Base-by-base conservation (phyloP, 1,284 basidiomycete species). In the Trichosporon coremiiforme region DNA sequence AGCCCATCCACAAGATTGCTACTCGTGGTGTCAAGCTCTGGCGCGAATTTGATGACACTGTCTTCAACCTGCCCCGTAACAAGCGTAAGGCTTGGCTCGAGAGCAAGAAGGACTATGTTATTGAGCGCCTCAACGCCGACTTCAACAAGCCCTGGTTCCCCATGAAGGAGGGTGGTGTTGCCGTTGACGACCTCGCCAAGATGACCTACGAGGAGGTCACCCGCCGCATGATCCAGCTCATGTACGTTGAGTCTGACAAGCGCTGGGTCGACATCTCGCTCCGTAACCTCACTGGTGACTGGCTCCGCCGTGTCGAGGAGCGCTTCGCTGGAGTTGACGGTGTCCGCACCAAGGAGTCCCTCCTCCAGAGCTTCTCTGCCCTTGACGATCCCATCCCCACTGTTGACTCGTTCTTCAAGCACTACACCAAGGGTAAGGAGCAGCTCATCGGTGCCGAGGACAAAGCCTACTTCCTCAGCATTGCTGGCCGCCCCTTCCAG, bases 151-250 rank as follows among this genome's bases (percentile, higher is more conserved):
- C 93, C 5, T 95, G 94, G 95, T 98, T 98, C 79, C 92, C 91
- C 22, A 90, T 90, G 88, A 98, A 96, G 90, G 93, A 94, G 85
- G 91, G 93, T 82, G 94, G 90, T 4, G 87, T 85, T 10, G 89
- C 93, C 75, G 92, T 92, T 50, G 89, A 90, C 73, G 94, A 97
- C 81, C 87, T 99, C 68, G 89, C 90, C 31, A 93, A 97, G 78
- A 98, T 99, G 96, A 98, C 96, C 17, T 99, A 99, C 84, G 94
- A 98, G 85, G 97, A 99, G 83, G 91, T 93, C 64, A 91, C 92
- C 7, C 87, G 94, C 73, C 90, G 96, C 70, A 91, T 98, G 90
- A 86, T 98, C 68, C 87, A 92, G 57, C 86, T 99, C 76, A 95
- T 97, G 92, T 98, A 92, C 81, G 93, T 98, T 75, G 82, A 88